A percentile compares a stretch with the other conserved stretches of the same genome.
These are phyloP conservation scores for Pancytospora epiphaga DNA, from an alignment of 371 early-diverging fungal genomes.

Conservation along the genomic window DNA sequence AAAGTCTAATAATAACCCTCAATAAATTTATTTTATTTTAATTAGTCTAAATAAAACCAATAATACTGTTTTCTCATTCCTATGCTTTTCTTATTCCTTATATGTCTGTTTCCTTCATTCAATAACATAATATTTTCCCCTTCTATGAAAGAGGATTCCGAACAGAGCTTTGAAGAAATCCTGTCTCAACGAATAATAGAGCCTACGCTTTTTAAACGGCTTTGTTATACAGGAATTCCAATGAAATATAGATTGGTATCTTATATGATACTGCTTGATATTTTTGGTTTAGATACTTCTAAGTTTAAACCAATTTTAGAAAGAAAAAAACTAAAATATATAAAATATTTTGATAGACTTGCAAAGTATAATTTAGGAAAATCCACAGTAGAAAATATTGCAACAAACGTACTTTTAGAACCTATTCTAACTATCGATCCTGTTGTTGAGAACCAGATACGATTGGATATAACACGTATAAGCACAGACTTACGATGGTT, in stretches of 20 bases:
- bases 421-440: neutral
- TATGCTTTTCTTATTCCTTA: no score
- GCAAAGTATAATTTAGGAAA: neutral
- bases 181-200: neutral
- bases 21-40: no score
- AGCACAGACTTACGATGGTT: constrained; percentile 7
- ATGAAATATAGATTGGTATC: constrained; percentile 7
- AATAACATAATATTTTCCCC: no score
- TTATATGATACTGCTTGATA: constrained; percentile 28
- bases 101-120: no score
- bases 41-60: no score
- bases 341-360: no score
- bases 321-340: no score
- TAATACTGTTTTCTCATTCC: no score
- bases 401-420: no score
- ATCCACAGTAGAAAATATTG: neutral
- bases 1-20: no score
- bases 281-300: neutral
- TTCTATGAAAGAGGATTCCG: no score
- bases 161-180: neutral
- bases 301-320: neutral
- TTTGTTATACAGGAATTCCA: constrained; percentile 32
- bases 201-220: constrained; percentile 15
- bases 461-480: constrained; percentile 49
- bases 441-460: constrained; percentile 45